These are phyloP conservation scores for Debaryomyces subglobosus DNA, from an alignment of 1,139 yeast species.

Conservation along the genomic window DNA sequence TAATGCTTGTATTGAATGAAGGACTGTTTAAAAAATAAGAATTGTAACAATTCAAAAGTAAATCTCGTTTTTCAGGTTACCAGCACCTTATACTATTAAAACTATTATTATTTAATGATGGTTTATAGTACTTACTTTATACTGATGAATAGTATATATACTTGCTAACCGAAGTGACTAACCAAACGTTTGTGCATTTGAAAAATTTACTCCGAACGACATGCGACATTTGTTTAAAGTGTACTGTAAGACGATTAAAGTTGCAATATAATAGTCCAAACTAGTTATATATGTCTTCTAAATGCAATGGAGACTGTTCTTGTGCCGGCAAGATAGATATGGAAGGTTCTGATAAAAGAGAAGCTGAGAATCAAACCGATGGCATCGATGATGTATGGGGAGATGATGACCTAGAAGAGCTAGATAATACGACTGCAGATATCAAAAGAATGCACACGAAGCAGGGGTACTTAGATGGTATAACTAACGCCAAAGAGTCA, in stretches of 20 bases:
- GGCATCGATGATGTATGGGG: constrained; percentile 47
- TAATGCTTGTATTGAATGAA: neutral
- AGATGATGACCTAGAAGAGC: constrained; percentile 34
- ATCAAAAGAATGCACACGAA: constrained; percentile 68
- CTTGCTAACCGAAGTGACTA: constrained; percentile 4
- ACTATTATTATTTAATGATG: neutral
- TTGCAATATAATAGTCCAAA: neutral
- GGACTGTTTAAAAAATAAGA: constrained; percentile 1
- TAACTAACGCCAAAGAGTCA: constrained; percentile 67
- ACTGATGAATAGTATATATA: neutral
- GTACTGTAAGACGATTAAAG: neutral
- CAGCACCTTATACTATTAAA: constrained; percentile 10
- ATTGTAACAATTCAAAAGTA: constrained; percentile 2
- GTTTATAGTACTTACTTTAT: neutral
- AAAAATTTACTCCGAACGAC: constrained; percentile 1
- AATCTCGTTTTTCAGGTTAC: constrained; percentile 7
- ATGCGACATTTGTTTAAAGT: constrained; percentile 1
- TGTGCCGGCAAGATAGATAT: constrained; percentile 8
- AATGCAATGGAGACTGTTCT: constrained; percentile 10
- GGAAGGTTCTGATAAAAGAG: neutral
- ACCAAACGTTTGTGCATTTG: constrained; percentile 4
- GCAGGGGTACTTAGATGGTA: constrained; percentile 85
- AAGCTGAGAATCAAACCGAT: constrained; percentile 6
- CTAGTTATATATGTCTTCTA: constrained; percentile 1
- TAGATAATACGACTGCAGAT: constrained; percentile 35